phyloP scores from a whole-genome alignment of 495 filamentous ascomycete species.

The Trichoderma reesei region DNA sequence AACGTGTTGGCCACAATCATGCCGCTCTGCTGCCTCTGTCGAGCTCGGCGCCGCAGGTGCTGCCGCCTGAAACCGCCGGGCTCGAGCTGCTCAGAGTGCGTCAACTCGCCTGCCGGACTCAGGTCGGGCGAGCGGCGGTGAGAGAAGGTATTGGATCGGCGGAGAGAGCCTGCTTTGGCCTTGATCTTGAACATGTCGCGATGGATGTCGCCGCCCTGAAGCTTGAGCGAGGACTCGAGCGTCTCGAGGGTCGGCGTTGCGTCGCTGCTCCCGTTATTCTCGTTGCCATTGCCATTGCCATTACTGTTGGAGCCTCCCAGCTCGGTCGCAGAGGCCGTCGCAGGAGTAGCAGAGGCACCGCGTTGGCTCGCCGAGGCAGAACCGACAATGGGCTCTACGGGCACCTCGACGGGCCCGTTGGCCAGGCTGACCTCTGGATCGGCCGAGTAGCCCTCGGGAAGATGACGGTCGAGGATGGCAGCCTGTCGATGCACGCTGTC shows the following conservation, averaged over 20 bases:
- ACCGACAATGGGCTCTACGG: background rate
- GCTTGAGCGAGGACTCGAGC: constrained; percentile 46
- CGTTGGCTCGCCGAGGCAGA: background rate
- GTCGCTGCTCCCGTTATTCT: background rate
- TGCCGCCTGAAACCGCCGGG: constrained; percentile 55
- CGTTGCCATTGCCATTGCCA: background rate
- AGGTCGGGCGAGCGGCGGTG: constrained; percentile 22
- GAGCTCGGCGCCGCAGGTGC: constrained; percentile 42
- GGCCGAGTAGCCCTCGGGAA: constrained; percentile 9
- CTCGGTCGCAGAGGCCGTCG: background rate
- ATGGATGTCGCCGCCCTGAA: constrained; percentile 61
- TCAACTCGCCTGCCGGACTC: constrained; percentile 22
- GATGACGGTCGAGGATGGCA: constrained; percentile 7
- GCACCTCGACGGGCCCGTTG: background rate
- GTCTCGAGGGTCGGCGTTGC: constrained; percentile 6
- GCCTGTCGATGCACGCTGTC: constrained; percentile 1
- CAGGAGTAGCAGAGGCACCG: background rate
- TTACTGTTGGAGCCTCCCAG: background rate
- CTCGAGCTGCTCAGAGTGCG: constrained; percentile 40
- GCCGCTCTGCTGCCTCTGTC: constrained; percentile 29
- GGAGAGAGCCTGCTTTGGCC: constrained; percentile 37
- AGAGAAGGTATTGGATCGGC: constrained; percentile 51
- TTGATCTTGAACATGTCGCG: constrained; percentile 57
- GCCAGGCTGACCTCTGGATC: constrained; percentile 10
- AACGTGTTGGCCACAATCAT: constrained; percentile 53